Base-by-base conservation (phyloP, 139 green algal genomes). In the Coelastrella sp. region DNA sequence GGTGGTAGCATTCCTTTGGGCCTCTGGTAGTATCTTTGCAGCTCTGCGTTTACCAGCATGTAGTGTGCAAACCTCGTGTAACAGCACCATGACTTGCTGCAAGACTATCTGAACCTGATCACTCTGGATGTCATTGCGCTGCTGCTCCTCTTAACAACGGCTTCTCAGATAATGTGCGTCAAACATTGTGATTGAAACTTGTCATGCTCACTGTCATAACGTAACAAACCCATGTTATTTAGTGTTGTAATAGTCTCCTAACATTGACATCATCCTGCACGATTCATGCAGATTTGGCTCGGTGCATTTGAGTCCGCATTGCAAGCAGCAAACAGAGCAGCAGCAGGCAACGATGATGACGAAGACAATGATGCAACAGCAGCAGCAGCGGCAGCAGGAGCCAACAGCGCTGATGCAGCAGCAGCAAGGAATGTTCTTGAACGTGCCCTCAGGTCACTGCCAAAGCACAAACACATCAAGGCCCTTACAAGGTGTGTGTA, bases 391-490 rank as follows among this genome's bases (percentile, higher is more conserved):
- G 74, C 59, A 60, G 32, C 45, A 8, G 72, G 76, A 21, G 66
- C 30, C 21, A 74, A 50, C 27, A 59, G 34, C 21, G 59, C 41
- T n/a, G 86, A 78, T 45, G 81, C 50, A 13, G 87, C 88, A 41
- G 82, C 69, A 9, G 80, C 83, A 19, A 77, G 81, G 13, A 87
- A 86, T 15, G 71, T 94, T 27, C 84, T 99, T 57, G 94, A 99
- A 45, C 86, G 88, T 0, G 89, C 93, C 13, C 82, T 97, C 57
- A 57, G 89, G 68, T 77, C 88, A 2, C 90, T 99, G 69, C 97
- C 97, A 4, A 86, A 91, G 48, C 93, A 92, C 80, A 98, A 99
- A 90, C 97, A 99, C 89, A 87, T 99, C 81, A 98, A 98, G 91
- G 84, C 90, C 38, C 40, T 89, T 40, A 74, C 66, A 51, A 45